Conservation (phyloP, 768 basidiomycete genomes). For the Trametes maxima region DNA sequence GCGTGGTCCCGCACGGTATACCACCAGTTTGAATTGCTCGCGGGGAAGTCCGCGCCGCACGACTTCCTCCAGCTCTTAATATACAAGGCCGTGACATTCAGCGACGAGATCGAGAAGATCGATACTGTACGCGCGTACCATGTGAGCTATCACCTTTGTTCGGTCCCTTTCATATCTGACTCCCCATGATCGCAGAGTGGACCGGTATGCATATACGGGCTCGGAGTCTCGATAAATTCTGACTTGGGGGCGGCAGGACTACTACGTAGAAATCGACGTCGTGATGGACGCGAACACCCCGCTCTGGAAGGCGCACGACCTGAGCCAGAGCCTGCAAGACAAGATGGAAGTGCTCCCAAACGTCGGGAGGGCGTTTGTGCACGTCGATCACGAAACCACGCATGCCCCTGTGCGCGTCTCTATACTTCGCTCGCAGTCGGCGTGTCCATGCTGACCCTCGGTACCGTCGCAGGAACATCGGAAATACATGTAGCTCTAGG, state of each 20-base stretch:
- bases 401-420: conserved; percentile 57
- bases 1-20: conserved; percentile 81
- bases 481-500: conserved; percentile 33
- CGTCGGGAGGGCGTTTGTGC: conserved; percentile 92
- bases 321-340: conserved; percentile 83
- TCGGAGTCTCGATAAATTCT: neutral
- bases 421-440: conserved; percentile 4
- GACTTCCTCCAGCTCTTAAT: conserved; percentile 90
- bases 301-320: conserved; percentile 85
- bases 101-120: conserved; percentile 79
- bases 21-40: conserved; percentile 80
- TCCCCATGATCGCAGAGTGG: conserved; percentile 56
- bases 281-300: conserved; percentile 91
- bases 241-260: conserved; percentile 47
- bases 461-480: conserved; percentile 44
- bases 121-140: conserved; percentile 96
- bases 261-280: conserved; percentile 94
- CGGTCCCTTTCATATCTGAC: neutral
- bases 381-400: conserved; percentile 93
- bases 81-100: conserved; percentile 92
- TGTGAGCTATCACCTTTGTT: conserved; percentile 44
- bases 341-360: conserved; percentile 88
- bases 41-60: conserved; percentile 89
- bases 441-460: neutral
- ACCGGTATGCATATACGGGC: conserved; percentile 48